These are phyloP conservation scores for Gossypium anomalum DNA, from an alignment of 345 rosid species.

Conservation along the genomic window DNA sequence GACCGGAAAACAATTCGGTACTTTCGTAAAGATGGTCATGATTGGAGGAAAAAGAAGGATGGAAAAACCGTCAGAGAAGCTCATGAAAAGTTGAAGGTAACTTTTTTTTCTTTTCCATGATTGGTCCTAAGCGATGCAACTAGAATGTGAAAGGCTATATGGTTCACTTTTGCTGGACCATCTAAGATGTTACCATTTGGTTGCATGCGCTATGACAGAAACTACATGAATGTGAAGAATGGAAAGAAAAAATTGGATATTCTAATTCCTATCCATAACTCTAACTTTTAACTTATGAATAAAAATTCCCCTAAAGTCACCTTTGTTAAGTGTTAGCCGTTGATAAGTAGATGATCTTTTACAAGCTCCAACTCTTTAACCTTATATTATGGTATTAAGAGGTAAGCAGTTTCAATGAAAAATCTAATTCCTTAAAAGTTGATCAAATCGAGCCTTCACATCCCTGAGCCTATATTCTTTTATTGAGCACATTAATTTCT, in stretches of 20 bases:
- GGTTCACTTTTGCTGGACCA: constrained; percentile 11
- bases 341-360: background rate
- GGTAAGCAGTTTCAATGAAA: background rate
- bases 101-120: constrained; percentile 8
- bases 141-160: background rate
- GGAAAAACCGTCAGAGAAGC: constrained; percentile 96
- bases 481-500: background rate
- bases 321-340: background rate
- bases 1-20: constrained; percentile 81
- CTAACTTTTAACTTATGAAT: constrained; percentile 1
- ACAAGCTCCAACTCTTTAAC: background rate
- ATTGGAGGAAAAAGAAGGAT: constrained; percentile 95
- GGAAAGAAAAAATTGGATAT: background rate
- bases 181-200: background rate
- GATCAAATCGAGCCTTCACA: background rate
- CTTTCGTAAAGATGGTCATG: constrained; percentile 86
- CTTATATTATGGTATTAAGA: background rate
- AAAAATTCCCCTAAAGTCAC: background rate
- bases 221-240: background rate
- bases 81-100: constrained; percentile 95
- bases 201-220: background rate
- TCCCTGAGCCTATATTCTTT: background rate
- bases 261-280: background rate
- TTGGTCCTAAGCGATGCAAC: background rate
- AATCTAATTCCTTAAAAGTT: background rate